These are phyloP conservation scores for Talaromyces funiculosus DNA, from an alignment of 2,329 filamentous ascomycete genomes.

Conservation along the genomic window DNA sequence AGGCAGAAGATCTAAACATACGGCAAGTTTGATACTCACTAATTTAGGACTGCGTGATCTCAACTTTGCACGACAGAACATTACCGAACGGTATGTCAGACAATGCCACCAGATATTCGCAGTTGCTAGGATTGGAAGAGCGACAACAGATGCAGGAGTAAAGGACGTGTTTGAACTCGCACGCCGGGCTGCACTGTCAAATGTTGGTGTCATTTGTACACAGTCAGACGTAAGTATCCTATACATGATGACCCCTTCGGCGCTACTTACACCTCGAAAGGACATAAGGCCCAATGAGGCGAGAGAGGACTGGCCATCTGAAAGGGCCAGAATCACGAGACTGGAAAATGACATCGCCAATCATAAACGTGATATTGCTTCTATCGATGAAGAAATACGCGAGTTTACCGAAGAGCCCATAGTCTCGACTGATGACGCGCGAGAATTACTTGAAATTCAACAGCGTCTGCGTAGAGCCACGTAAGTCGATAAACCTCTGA, in stretches of 20 bases:
- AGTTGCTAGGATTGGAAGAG: slow-evolving; percentile 6
- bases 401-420: background rate
- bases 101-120: slow-evolving; percentile 8
- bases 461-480: background rate
- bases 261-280: background rate
- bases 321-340: background rate
- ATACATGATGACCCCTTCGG: background rate
- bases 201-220: slow-evolving; percentile 3
- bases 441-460: background rate
- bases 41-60: slow-evolving; percentile 2
- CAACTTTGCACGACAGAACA: slow-evolving; percentile 5
- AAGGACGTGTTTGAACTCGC: slow-evolving; percentile 7
- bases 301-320: slow-evolving; percentile 1
- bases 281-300: background rate
- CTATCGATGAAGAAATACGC: background rate
- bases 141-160: slow-evolving; percentile 5
- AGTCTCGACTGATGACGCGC: background rate
- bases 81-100: slow-evolving; percentile 8
- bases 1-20: background rate
- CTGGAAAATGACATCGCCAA: background rate
- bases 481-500: background rate
- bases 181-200: background rate
- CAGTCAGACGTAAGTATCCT: slow-evolving; percentile 5
- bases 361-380: background rate
- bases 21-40: background rate